A percentile compares a stretch with the other conserved stretches of the same genome.
These are phyloP conservation scores for Yamadazyma ubonensis DNA, from an alignment of 805 yeast genomes.

Conservation along the genomic window DNA sequence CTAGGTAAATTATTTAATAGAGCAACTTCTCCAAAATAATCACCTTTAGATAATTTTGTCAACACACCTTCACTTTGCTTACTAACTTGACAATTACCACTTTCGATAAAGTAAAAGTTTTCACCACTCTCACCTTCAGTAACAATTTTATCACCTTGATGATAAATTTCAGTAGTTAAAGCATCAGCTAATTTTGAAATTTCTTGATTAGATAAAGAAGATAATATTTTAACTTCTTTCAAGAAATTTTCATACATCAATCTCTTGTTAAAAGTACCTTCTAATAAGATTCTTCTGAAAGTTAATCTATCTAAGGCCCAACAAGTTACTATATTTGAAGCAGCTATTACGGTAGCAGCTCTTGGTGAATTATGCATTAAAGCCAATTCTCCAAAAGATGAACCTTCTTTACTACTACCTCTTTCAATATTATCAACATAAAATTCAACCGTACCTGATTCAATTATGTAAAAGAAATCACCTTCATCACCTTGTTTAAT, in stretches of 20 bases:
- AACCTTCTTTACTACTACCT: conserved; percentile 76
- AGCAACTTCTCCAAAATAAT: conserved; percentile 96
- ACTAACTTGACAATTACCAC: conserved; percentile 78
- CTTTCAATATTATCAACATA: conserved; percentile 70
- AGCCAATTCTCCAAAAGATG: conserved; percentile 95
- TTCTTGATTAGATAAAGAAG: conserved; percentile 71
- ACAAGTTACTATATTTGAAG: conserved; percentile 61
- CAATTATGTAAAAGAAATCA: conserved; percentile 86
- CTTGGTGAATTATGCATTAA: conserved; percentile 97
- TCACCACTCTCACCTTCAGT: conserved; percentile 73
- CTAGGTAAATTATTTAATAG: conserved; percentile 88
- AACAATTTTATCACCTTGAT: conserved; percentile 71
- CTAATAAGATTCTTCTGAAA: conserved; percentile 86
- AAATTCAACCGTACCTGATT: conserved; percentile 80
- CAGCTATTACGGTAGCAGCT: conserved; percentile 89
- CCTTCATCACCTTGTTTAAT: conserved; percentile 94
- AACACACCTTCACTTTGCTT: conserved; percentile 47
- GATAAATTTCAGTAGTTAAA: conserved; percentile 70
- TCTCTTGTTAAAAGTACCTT: conserved; percentile 88
- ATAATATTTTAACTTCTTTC: conserved; percentile 79
- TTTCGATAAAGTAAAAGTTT: conserved; percentile 50
- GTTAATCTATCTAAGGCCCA: conserved; percentile 96
- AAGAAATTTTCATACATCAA: conserved; percentile 85
- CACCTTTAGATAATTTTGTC: conserved; percentile 68
- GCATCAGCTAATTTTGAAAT: conserved; percentile 95